Evolutionary conservation across 106 monocot species (phyloP).

Genomic region (Allium cepa): DNA sequence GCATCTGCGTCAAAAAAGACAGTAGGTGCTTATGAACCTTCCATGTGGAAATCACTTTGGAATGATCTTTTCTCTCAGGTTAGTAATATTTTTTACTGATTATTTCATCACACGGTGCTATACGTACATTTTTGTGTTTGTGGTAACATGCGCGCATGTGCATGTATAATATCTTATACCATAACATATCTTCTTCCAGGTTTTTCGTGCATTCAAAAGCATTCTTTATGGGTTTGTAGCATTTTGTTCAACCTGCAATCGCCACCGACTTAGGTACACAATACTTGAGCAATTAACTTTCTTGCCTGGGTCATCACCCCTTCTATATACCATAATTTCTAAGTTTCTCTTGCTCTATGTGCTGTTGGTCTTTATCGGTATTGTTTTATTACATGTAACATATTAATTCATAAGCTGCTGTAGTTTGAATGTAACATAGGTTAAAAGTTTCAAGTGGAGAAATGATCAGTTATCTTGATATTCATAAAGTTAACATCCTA

Average conservation of each 20-base stretch:
- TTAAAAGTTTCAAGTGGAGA: too few relatives aligned
- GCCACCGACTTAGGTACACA: conserved; percentile 89
- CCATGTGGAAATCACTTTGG: conserved; percentile 88
- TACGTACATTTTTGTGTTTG: too few relatives aligned
- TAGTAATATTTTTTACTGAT: neutral
- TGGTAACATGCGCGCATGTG: neutral
- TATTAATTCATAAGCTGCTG: too few relatives aligned
- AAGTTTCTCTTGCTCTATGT: too few relatives aligned
- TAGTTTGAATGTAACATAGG: too few relatives aligned
- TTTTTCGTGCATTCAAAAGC: conserved; percentile 81
- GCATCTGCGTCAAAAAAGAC: conserved; percentile 46
- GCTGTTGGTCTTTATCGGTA: too few relatives aligned
- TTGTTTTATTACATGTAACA: too few relatives aligned
- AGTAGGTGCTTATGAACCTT: conserved; percentile 48
- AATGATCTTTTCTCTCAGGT: conserved; percentile 95
- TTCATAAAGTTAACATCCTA: too few relatives aligned
- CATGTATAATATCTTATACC: neutral
- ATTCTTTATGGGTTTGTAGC: conserved; percentile 93
- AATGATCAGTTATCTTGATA: too few relatives aligned
- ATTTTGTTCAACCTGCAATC: conserved; percentile 80
- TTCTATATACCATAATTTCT: too few relatives aligned
- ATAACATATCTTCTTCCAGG: conserved; percentile 28
- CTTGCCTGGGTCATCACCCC: too few relatives aligned
- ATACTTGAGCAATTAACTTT: too few relatives aligned
- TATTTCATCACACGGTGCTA: neutral